A percentile compares a stretch with the other conserved stretches of the same genome.
These are phyloP conservation scores for Geum urbanum DNA, from an alignment of 306 rosid genomes.

Conservation along the genomic window DNA sequence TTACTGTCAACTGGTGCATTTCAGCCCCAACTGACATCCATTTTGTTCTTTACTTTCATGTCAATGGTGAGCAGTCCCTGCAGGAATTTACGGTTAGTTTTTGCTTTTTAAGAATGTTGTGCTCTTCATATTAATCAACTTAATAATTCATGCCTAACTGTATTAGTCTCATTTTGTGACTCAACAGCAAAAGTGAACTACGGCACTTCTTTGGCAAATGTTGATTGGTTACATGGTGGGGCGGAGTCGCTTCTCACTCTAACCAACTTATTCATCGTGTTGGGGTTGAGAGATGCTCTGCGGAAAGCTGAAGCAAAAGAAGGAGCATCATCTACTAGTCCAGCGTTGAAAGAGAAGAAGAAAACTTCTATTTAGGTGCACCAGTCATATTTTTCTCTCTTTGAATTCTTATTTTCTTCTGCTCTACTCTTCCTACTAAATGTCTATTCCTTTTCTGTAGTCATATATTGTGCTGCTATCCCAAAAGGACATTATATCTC, in stretches of 20 bases:
- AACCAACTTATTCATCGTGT: slow-evolving; percentile 74
- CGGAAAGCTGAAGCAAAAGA: slow-evolving; percentile 36
- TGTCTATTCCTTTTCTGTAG: slow-evolving; percentile 4
- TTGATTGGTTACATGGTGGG: slow-evolving; percentile 94
- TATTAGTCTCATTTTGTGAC: slow-evolving; percentile 19
- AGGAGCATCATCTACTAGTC: slow-evolving; percentile 25
- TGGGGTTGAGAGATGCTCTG: slow-evolving; percentile 79
- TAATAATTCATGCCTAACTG: slow-evolving; percentile 4
- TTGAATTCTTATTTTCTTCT: slow-evolving; percentile 4
- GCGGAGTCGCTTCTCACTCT: slow-evolving; percentile 87
- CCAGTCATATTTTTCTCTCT: neutral
- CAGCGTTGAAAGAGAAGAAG: slow-evolving; percentile 36
- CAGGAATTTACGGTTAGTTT: slow-evolving; percentile 84
- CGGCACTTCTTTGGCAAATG: slow-evolving; percentile 88
- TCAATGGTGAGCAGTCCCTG: slow-evolving; percentile 62
- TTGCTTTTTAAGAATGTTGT: neutral
- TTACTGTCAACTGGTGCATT: slow-evolving; percentile 10
- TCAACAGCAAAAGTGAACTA: slow-evolving; percentile 78
- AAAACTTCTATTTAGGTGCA: slow-evolving; percentile 24
- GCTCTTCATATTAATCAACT: neutral
- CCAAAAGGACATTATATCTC: neutral
- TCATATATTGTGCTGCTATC: neutral
- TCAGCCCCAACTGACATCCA: slow-evolving; percentile 24
- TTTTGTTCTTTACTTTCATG: slow-evolving; percentile 20
- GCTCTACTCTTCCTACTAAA: neutral